Base-by-base conservation (phyloP, 257 asterid genomes). In the Capsicum chinense region DNA sequence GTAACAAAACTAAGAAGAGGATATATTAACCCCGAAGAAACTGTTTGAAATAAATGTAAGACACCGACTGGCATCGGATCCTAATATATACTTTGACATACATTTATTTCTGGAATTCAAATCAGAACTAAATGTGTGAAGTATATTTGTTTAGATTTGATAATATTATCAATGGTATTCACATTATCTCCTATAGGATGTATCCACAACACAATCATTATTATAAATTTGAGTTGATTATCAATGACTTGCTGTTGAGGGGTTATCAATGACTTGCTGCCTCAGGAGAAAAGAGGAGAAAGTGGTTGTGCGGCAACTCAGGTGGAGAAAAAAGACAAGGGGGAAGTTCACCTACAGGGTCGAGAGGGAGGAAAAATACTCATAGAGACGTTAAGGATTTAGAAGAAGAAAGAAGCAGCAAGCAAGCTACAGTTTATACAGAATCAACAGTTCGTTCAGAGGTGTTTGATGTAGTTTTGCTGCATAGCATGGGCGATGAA, bases 341-440 rank as follows among this genome's bases (percentile, higher is more conserved):
- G 52, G 88, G 69, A 52, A 21, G 26, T 15, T 71, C 85, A 37
- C 85, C 83, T 26, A 83, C 85, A n/a, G 85, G 54, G 57, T 76
- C 80, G 7, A 86, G 89, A 84, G 91, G 89, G 54, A 93, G 87
- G 89, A 91, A 90, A 79, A 89, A 80, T 85, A 85, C 84, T 68
- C 86, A 76, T 57, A 3, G 19, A 35, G 67, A 58, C 37, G 93
- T 89, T 15, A 59, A 47, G n/a, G 94, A 90, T 80, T 74, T 87
- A 64, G 96, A 91, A 78, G 95, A 92, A 79, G 89, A 79, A 86
- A 91, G 95, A 85, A 85, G 86, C 39, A 86, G 84, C 70, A 94
- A 94, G 82, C 85, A 85, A 58, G 88, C 92, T 4, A 87, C 88
- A 56, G 79, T 86, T 84, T 86, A 58, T 70, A 33, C 83, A 58